A percentile compares a stretch with the other conserved stretches of the same genome.
phyloP scores from a whole-genome alignment of 2,329 filamentous ascomycete genomes.

The Venturia effusa region DNA sequence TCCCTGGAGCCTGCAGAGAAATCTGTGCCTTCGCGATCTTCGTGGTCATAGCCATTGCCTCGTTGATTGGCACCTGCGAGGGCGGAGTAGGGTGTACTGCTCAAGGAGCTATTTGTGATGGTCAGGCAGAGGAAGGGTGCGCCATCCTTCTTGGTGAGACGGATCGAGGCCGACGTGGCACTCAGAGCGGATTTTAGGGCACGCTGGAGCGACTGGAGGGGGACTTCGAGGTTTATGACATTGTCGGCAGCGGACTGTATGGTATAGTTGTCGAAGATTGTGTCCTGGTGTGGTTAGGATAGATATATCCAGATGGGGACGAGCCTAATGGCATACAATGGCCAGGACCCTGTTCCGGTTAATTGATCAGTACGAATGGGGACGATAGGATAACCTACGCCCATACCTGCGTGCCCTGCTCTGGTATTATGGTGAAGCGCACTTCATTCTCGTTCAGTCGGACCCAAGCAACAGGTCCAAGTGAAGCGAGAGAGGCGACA shows the following conservation, averaged over 20 bases:
- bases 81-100: constrained; percentile 29
- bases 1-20: constrained; percentile 43
- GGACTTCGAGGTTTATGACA: constrained; percentile 92
- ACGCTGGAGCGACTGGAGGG: constrained; percentile 74
- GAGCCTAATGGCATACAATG: constrained; percentile 24
- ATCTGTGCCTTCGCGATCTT: constrained; percentile 28
- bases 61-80: constrained; percentile 17
- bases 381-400: constrained; percentile 47
- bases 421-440: constrained; percentile 91
- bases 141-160: constrained; percentile 86
- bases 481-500: constrained; percentile 49
- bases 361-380: constrained; percentile 9
- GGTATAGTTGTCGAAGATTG: constrained; percentile 77
- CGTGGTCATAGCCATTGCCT: constrained; percentile 22
- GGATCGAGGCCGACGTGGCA: constrained; percentile 70
- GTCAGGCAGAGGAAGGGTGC: constrained; percentile 81
- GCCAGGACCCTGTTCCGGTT: constrained; percentile 26
- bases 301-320: neutral
- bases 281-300: constrained; percentile 45
- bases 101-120: constrained; percentile 64
- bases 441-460: constrained; percentile 78
- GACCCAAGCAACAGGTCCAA: constrained; percentile 82
- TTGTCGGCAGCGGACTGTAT: constrained; percentile 81
- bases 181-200: constrained; percentile 83
- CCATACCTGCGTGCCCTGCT: constrained; percentile 94